Evolutionary conservation across 306 rosid genomes (phyloP).

Genomic region (Pterocarpus santalinus): DNA sequence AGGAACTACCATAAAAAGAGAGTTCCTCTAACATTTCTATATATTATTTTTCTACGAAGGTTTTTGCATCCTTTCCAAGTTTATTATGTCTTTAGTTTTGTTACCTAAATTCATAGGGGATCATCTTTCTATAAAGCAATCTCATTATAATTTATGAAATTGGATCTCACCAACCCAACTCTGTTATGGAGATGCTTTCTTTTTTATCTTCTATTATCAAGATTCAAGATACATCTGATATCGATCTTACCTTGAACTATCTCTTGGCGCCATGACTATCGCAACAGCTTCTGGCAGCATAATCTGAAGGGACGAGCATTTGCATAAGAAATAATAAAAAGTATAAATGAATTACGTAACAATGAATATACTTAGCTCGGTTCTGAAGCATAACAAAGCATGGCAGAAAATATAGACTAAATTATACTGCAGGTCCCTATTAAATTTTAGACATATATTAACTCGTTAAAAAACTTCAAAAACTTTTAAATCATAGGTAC

Average conservation of each 20-base stretch:
- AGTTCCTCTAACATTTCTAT: constrained; percentile 19
- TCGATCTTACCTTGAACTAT: constrained; percentile 72
- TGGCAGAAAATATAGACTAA: neutral
- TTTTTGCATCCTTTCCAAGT: neutral
- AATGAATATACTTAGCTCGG: neutral
- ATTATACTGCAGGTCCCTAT: neutral
- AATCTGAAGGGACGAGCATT: constrained; percentile 61
- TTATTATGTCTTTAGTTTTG: neutral
- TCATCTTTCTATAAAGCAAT: constrained; percentile 6
- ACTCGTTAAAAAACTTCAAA: neutral
- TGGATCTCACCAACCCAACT: constrained; percentile 5
- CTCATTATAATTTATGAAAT: constrained; percentile 18
- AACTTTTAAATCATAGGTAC: too few relatives aligned
- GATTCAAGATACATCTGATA: constrained; percentile 18
- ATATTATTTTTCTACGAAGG: neutral
- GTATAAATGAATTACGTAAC: constrained; percentile 3
- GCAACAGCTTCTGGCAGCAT: constrained; percentile 99
- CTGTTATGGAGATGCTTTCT: constrained; percentile 1
- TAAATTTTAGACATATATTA: neutral
- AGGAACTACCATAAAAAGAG: neutral
- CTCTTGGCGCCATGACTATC: constrained; percentile 96
- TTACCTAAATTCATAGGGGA: constrained; percentile 7
- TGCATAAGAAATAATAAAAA: constrained; percentile 32
- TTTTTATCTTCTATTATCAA: constrained; percentile 2
- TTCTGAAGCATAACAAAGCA: neutral